Evolutionary conservation across 495 filamentous ascomycete genomes (phyloP).

Genomic region (Trichocladium uniseriatum): DNA sequence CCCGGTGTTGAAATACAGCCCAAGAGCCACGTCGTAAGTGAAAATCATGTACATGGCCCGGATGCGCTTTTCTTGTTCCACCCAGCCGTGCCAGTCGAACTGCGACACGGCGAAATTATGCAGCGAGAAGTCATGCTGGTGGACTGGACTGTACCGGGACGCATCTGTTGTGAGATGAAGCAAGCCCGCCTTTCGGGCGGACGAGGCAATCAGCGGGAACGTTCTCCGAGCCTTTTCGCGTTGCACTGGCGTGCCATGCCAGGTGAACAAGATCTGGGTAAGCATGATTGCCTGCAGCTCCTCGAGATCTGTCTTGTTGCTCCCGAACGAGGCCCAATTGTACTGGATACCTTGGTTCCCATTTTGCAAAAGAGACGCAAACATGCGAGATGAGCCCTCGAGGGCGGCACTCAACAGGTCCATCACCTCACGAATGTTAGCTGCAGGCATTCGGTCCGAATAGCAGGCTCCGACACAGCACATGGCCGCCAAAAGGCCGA

Average conservation of each 20-base stretch:
- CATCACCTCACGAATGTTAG: constrained; percentile 50
- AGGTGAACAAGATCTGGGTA: constrained; percentile 47
- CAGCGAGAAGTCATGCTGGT: constrained; percentile 33
- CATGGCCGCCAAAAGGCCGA: constrained; percentile 52
- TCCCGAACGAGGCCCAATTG: constrained; percentile 24
- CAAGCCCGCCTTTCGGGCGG: constrained; percentile 43
- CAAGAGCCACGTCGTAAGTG: constrained; percentile 47
- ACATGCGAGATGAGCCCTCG: constrained; percentile 41
- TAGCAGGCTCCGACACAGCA: constrained; percentile 61
- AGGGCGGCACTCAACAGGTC: constrained; percentile 43
- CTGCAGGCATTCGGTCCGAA: constrained; percentile 42
- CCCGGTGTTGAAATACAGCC: constrained; percentile 55
- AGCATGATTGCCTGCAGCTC: constrained; percentile 52
- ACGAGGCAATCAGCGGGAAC: constrained; percentile 42
- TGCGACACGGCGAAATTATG: constrained; percentile 27
- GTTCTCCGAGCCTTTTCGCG: constrained; percentile 44
- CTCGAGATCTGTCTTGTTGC: constrained; percentile 37
- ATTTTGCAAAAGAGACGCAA: constrained; percentile 27
- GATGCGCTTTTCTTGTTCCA: constrained; percentile 58
- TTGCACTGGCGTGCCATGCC: constrained; percentile 54
- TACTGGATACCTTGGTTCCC: constrained; percentile 26
- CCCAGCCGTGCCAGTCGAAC: constrained; percentile 54
- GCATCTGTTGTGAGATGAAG: constrained; percentile 34
- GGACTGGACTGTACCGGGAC: constrained; percentile 32
- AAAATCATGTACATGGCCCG: constrained; percentile 53